phyloP scores from a whole-genome alignment of 2,329 filamentous ascomycete species.

The Xylariaceae sp. region DNA sequence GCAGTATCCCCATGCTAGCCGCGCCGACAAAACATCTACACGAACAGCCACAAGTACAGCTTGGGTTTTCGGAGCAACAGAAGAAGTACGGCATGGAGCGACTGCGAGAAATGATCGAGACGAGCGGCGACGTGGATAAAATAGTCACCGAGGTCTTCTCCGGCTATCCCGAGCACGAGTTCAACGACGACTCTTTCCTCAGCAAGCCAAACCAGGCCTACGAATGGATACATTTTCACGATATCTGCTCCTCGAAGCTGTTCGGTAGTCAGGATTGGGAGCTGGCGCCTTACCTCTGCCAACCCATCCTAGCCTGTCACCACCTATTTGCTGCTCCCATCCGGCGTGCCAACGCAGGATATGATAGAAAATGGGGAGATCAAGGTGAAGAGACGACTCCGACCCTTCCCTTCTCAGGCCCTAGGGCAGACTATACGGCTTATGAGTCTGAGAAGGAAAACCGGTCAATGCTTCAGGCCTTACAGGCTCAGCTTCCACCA shows the following conservation, averaged over 20 bases:
- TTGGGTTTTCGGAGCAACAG: conserved; percentile 66
- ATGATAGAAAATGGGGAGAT: conserved; percentile 43
- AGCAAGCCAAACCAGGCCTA: conserved; percentile 76
- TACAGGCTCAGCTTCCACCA: conserved; percentile 68
- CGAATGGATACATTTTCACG: conserved; percentile 95
- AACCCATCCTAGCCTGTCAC: conserved; percentile 85
- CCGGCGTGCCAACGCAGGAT: conserved; percentile 40
- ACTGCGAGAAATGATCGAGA: conserved; percentile 70
- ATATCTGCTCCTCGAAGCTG: conserved; percentile 70
- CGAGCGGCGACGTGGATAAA: conserved; percentile 71
- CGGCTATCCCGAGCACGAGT: conserved; percentile 79
- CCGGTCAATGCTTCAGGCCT: conserved; percentile 62
- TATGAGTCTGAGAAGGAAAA: conserved; percentile 77
- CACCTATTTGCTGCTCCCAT: conserved; percentile 76
- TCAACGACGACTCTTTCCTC: conserved; percentile 87
- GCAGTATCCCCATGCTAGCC: conserved; percentile 38
- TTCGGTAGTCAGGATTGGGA: conserved; percentile 92
- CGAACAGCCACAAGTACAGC: conserved; percentile 53
- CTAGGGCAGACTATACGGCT: conserved; percentile 74
- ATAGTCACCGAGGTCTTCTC: conserved; percentile 80
- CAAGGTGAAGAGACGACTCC: conserved; percentile 44
- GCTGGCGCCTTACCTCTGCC: conserved; percentile 76
- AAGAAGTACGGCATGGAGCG: conserved; percentile 69
- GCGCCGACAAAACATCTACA: conserved; percentile 42
- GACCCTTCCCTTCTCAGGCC: conserved; percentile 71